These are phyloP conservation scores for Pseudozyma sp. DNA, from an alignment of 1,284 basidiomycete species.

Conservation along the genomic window DNA sequence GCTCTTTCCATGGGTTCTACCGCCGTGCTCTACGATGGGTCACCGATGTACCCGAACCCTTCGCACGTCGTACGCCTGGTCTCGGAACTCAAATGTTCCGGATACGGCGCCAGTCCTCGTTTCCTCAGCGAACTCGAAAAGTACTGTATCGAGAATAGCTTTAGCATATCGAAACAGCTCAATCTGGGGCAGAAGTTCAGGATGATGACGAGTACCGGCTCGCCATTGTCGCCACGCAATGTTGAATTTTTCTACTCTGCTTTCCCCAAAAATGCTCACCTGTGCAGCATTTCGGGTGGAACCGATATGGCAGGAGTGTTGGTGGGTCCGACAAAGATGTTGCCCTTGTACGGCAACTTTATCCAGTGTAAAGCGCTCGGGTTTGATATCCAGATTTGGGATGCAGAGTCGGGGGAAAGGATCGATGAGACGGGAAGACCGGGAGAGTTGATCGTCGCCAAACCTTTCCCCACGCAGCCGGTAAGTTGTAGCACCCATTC, in stretches of 20 bases:
- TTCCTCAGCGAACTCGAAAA: conserved; percentile 51
- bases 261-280: conserved; percentile 38
- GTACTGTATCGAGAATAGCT: conserved; percentile 15
- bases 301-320: conserved; percentile 66
- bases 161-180: conserved; percentile 22
- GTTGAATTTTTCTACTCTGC: conserved; percentile 61
- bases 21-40: conserved; percentile 66
- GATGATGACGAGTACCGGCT: conserved; percentile 65
- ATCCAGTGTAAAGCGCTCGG: conserved; percentile 65
- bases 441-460: conserved; percentile 64
- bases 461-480: conserved; percentile 68
- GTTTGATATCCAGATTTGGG: conserved; percentile 61
- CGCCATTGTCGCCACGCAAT: conserved; percentile 61
- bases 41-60: conserved; percentile 64
- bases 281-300: conserved; percentile 59
- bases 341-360: conserved; percentile 65
- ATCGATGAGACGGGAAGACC: conserved; percentile 55
- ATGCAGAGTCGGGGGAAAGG: conserved; percentile 48
- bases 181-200: conserved; percentile 50
- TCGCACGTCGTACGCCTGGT: conserved; percentile 55
- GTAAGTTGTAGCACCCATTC: conserved; percentile 41
- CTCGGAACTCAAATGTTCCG: conserved; percentile 59
- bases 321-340: conserved; percentile 54
- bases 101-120: conserved; percentile 63
- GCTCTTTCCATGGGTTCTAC: conserved; percentile 56